These are phyloP conservation scores for Sclerotinia subarctica DNA, from an alignment of 2,329 filamentous ascomycete genomes.

Conservation along the genomic window DNA sequence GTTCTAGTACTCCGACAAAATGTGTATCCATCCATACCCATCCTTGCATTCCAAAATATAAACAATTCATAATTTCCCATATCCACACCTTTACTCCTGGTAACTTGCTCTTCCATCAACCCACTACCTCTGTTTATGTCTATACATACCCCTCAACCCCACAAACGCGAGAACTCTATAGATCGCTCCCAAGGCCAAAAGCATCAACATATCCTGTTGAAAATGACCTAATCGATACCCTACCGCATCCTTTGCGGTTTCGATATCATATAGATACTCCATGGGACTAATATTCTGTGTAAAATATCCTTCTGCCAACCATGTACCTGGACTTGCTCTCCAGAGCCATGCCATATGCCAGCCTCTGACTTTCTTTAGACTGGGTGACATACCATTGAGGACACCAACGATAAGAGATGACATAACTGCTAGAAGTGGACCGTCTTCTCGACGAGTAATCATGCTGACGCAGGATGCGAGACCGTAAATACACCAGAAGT, in stretches of 20 bases:
- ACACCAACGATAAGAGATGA: slow-evolving; percentile 52
- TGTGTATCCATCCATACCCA: not conserved
- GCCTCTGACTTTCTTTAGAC: slow-evolving; percentile 44
- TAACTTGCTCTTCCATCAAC: not conserved
- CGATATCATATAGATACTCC: slow-evolving; percentile 49
- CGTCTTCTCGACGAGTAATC: slow-evolving; percentile 54
- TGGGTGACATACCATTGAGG: slow-evolving; percentile 52
- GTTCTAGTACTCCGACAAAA: not conserved
- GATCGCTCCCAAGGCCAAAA: slow-evolving; percentile 36
- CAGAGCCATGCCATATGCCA: slow-evolving; percentile 52
- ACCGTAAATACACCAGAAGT: slow-evolving; percentile 45
- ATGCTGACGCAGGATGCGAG: slow-evolving; percentile 52
- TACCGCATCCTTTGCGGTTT: slow-evolving; percentile 43
- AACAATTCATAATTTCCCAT: not conserved
- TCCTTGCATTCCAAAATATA: not conserved
- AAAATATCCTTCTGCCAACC: slow-evolving; percentile 56
- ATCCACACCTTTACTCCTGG: not conserved
- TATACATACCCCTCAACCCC: slow-evolving; percentile 39
- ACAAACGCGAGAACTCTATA: slow-evolving; percentile 44
- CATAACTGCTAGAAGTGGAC: slow-evolving; percentile 55
- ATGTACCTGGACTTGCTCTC: slow-evolving; percentile 50
- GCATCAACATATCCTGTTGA: slow-evolving; percentile 45
- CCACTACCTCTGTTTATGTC: slow-evolving; percentile 31
- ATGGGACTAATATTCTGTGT: slow-evolving; percentile 50
- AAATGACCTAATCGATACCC: slow-evolving; percentile 48